Percentiles rank a stretch among this genome's conserved stretches.
These are phyloP conservation scores for Aspergillus aculeatinus DNA, from an alignment of 2,329 filamentous ascomycete genomes.

Conservation along the genomic window DNA sequence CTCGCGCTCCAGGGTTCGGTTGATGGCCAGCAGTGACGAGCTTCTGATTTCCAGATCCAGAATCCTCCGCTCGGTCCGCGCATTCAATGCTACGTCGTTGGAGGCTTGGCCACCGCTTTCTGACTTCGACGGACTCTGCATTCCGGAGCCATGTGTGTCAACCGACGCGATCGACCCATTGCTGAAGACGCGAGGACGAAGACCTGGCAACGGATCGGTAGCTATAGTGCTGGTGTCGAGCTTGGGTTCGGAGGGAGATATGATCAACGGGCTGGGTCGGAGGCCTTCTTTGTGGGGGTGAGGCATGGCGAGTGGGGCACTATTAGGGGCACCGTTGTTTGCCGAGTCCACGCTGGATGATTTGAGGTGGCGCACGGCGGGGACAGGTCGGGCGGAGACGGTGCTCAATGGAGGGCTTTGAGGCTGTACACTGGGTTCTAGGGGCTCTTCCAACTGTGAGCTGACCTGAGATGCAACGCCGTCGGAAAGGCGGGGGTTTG, in stretches of 20 bases:
- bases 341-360: slow-evolving; percentile 36
- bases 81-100: slow-evolving; percentile 78
- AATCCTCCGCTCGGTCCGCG: slow-evolving; percentile 88
- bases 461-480: slow-evolving; percentile 19
- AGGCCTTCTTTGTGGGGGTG: slow-evolving; percentile 23
- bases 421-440: slow-evolving; percentile 20
- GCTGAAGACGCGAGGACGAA: slow-evolving; percentile 34
- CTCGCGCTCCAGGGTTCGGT: slow-evolving; percentile 85
- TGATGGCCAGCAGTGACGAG: slow-evolving; percentile 90
- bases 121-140: slow-evolving; percentile 53
- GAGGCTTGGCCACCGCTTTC: slow-evolving; percentile 48
- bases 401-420: slow-evolving; percentile 23
- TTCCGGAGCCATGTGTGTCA: slow-evolving; percentile 48
- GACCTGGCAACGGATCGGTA: slow-evolving; percentile 28
- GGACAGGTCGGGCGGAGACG: slow-evolving; percentile 16
- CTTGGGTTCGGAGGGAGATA: slow-evolving; percentile 26
- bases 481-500: slow-evolving; percentile 26
- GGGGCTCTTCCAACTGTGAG: slow-evolving; percentile 24
- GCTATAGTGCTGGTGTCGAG: slow-evolving; percentile 21
- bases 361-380: slow-evolving; percentile 29
- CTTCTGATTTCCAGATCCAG: slow-evolving; percentile 96
- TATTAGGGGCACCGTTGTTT: slow-evolving; percentile 7
- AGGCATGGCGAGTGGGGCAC: not conserved
- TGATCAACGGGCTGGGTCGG: slow-evolving; percentile 32
- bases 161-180: slow-evolving; percentile 33